Conservation (phyloP, 257 asterid species). For the Primulina eburnea region DNA sequence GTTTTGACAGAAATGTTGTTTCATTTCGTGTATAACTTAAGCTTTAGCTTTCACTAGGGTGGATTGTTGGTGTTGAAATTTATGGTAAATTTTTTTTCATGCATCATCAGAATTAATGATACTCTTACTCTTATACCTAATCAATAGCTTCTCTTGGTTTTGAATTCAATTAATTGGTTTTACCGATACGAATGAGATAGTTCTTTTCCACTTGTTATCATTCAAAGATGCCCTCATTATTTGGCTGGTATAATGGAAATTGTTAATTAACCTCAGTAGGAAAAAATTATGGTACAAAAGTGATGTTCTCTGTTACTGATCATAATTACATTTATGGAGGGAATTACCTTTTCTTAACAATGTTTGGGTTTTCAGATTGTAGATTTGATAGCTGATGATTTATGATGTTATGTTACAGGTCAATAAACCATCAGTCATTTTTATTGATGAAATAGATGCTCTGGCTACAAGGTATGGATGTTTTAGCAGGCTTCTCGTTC, state of each 20-base stretch:
- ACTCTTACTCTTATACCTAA: conserved; percentile 9
- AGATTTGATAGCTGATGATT: conserved; percentile 10
- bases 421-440: conserved; percentile 92
- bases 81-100: background rate
- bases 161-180: conserved; percentile 5
- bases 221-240: background rate
- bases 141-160: background rate
- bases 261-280: background rate
- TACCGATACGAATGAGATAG: background rate
- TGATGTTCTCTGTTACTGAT: conserved; percentile 8
- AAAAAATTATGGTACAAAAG: background rate
- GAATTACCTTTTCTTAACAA: conserved; percentile 4
- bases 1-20: background rate
- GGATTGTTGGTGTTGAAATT: conserved; percentile 4
- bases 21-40: conserved; percentile 12
- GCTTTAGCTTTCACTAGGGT: conserved; percentile 9
- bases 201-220: background rate
- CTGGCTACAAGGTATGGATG: conserved; percentile 81
- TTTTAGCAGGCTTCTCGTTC: conserved; percentile 16
- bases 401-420: conserved; percentile 56
- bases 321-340: background rate
- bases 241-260: background rate
- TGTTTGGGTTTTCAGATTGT: conserved; percentile 15
- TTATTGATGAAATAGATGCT: conserved; percentile 98
- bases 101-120: background rate